Base-by-base conservation (phyloP, 2,329 filamentous ascomycete species). In the Blumeria hordei region DNA sequence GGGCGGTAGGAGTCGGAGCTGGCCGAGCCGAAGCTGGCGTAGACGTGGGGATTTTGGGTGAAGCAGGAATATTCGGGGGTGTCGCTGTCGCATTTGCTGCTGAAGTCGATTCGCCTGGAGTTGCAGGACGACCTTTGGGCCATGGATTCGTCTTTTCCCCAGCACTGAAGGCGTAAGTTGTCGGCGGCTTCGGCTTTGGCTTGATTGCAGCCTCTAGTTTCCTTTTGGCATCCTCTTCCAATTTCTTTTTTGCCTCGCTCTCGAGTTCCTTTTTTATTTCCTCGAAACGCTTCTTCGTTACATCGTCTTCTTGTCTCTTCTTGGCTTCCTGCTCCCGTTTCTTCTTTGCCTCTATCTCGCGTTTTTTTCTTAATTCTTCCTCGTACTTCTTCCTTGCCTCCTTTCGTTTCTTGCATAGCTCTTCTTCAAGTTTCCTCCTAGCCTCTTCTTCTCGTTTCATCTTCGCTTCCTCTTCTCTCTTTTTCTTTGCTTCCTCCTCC, bases 131-230 rank as follows among this genome's bases (percentile, higher is more conserved):
- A 60, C 74, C 78, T 62, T 74, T 78, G 6, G 81, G 80, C 75
- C 82, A 85, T 60, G 80, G 80, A 66, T 78, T 83, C 53, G 74
- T 80, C 67, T 74, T 80, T 67, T 85, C 81, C 53, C 81, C 81
- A 35, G 77, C 74, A 55, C 75, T 78, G 67, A 71, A 81, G 56
- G 78, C 78, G 62, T 82, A 81, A n/a, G 72, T 71, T 60, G 58
- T 64, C 54, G 58, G 56, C 9, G 41, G 41, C 21, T 28, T 28
- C n/a, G 16, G 45, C 56, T 58, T 60, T 52, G 62, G 56, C 60
- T 67, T 63, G 21, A 57, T 56, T 54, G 36, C 58, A 36, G 56
- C 57, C n/a, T 47, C 49, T 51, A 55, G 44, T 53, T 58, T 57
- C 52, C 53, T 41, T 55, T 56, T 57, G 35, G 56, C 55, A 16